Evolutionary conservation across 352 stramenopile genomes (phyloP).

Genomic region (Pythium volutum): DNA sequence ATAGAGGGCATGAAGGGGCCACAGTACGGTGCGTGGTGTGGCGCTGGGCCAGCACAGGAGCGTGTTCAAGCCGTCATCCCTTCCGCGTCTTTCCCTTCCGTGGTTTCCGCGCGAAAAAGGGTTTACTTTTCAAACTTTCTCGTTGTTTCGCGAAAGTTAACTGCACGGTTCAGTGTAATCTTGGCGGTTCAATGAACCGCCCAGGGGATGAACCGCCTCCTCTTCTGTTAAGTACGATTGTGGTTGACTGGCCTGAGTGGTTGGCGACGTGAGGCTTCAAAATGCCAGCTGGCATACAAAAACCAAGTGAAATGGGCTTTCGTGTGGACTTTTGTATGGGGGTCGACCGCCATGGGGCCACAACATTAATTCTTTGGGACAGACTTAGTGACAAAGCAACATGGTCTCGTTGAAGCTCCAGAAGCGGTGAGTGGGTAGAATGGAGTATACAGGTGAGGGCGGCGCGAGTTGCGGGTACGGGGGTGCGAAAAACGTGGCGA

Average conservation of each 20-base stretch:
- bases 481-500: not conserved
- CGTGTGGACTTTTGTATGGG: conserved; percentile 2
- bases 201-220: not conserved
- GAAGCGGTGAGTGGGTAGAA: conserved; percentile 68
- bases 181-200: conserved; percentile 19
- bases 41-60: no score
- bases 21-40: no score
- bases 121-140: not conserved
- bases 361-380: conserved; percentile 81
- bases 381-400: conserved; percentile 73
- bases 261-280: conserved; percentile 15
- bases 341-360: not conserved
- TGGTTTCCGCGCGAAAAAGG: not conserved
- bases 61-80: not conserved
- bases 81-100: not conserved
- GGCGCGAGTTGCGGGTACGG: not conserved
- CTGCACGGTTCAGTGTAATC: no score
- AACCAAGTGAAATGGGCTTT: conserved; percentile 17
- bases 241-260: conserved; percentile 27
- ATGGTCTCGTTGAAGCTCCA: conserved; percentile 90
- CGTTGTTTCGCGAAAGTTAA: conserved; percentile 21
- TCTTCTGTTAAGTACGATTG: conserved; percentile 21
- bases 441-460: not conserved
- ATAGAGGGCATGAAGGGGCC: no score
- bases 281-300: conserved; percentile 19